phyloP scores from a whole-genome alignment of 352 stramenopile genomes.

The Globisporangium lucens region DNA sequence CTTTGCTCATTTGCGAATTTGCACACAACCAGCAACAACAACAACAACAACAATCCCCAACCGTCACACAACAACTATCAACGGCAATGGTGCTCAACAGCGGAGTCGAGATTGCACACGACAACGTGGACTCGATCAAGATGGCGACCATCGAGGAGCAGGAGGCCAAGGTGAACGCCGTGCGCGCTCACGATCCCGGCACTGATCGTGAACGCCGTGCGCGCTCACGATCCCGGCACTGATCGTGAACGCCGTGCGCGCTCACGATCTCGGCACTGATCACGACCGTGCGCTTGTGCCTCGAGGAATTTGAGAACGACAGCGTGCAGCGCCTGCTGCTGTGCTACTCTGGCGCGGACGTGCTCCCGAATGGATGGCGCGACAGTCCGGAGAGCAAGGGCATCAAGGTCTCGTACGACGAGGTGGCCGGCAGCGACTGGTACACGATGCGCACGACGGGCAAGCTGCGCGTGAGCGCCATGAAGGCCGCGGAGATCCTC shows the following conservation, averaged over 20 bases:
- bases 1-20: slow-evolving; percentile 14
- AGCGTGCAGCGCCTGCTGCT: slow-evolving; percentile 47
- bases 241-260: slow-evolving; percentile 20
- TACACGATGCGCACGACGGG: slow-evolving; percentile 72
- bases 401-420: slow-evolving; percentile 72
- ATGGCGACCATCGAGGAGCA: slow-evolving; percentile 26
- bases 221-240: slow-evolving; percentile 50
- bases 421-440: slow-evolving; percentile 59
- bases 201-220: slow-evolving; percentile 32
- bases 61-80: neutral
- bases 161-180: slow-evolving; percentile 26
- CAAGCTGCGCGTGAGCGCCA: slow-evolving; percentile 49
- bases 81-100: slow-evolving; percentile 44
- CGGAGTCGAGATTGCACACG: slow-evolving; percentile 47
- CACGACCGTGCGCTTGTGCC: slow-evolving; percentile 38
- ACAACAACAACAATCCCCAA: neutral
- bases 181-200: slow-evolving; percentile 43
- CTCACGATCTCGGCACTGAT: slow-evolving; percentile 54
- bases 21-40: slow-evolving; percentile 8
- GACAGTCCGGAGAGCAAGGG: slow-evolving; percentile 60
- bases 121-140: slow-evolving; percentile 31
- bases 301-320: slow-evolving; percentile 56
- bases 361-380: slow-evolving; percentile 63
- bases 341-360: slow-evolving; percentile 54
- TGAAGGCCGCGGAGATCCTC: slow-evolving; percentile 49